Percentiles rank a stretch among this genome's conserved stretches.
Evolutionary conservation across 148 eudicot species (phyloP).

Genomic region (Arctostaphylos glauca): DNA sequence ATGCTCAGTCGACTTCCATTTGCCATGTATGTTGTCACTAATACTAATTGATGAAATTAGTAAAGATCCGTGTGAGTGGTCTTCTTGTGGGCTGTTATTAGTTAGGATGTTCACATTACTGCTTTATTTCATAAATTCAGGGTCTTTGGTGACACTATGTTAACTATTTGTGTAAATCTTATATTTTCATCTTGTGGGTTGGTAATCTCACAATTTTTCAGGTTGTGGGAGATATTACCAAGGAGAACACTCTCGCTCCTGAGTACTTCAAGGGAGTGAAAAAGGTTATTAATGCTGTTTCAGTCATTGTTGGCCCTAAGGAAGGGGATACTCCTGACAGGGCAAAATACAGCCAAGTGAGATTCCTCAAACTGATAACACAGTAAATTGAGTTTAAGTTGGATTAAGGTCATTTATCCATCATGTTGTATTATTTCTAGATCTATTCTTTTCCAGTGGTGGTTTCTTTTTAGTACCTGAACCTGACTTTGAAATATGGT

Average conservation of each 20-base stretch:
- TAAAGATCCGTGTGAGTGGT: neutral
- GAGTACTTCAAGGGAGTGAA: constrained; percentile 87
- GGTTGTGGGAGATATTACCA: constrained; percentile 93
- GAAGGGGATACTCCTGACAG: constrained; percentile 99
- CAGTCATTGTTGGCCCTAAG: constrained; percentile 95
- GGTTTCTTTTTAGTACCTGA: constrained; percentile 13
- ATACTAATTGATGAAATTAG: neutral
- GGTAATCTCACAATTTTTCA: constrained; percentile 24
- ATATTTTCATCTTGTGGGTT: neutral
- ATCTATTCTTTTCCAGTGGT: neutral
- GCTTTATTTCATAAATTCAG: neutral
- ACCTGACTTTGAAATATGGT: constrained; percentile 8
- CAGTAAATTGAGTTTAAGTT: neutral
- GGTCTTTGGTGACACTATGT: neutral
- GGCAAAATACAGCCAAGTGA: constrained; percentile 92
- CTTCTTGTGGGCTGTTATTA: neutral
- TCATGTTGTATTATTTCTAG: neutral
- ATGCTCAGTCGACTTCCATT: neutral
- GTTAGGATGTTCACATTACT: neutral
- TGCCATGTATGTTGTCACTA: neutral
- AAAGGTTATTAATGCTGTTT: constrained; percentile 81
- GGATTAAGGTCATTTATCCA: neutral
- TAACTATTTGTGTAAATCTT: neutral
- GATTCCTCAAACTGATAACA: constrained; percentile 6
- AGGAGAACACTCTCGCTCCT: constrained; percentile 68